A percentile compares a stretch with the other conserved stretches of the same genome.
phyloP scores from a whole-genome alignment of 371 early-diverging fungal species.

The Umbelopsis sp. region DNA sequence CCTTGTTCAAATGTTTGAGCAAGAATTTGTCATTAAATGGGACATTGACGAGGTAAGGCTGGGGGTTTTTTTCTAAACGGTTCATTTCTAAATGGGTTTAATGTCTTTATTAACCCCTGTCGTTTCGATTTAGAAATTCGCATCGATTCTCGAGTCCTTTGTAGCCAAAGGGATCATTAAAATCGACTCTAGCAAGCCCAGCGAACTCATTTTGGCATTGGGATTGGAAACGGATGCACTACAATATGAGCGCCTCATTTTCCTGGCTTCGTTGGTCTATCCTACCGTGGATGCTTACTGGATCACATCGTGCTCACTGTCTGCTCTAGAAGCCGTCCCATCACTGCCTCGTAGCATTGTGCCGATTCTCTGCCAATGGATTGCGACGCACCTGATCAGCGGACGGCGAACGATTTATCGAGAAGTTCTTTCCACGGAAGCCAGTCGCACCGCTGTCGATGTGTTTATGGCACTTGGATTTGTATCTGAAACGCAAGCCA shows the following conservation, averaged over 20 bases:
- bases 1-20: conserved; percentile 48
- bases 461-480: conserved; percentile 53
- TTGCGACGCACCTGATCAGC: conserved; percentile 42
- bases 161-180: conserved; percentile 33
- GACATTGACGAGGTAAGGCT: conserved; percentile 41
- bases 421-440: conserved; percentile 49
- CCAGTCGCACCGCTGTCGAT: conserved; percentile 45
- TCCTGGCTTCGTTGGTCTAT: conserved; percentile 49
- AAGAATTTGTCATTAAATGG: conserved; percentile 49
- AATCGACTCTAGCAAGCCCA: conserved; percentile 10
- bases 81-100: neutral
- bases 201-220: conserved; percentile 29
- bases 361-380: conserved; percentile 45
- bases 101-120: neutral
- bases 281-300: conserved; percentile 55
- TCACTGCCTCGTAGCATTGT: conserved; percentile 51
- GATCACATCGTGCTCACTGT: conserved; percentile 57
- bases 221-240: conserved; percentile 40
- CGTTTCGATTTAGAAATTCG: conserved; percentile 29
- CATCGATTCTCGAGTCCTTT: conserved; percentile 28
- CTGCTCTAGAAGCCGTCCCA: conserved; percentile 52
- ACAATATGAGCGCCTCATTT: conserved; percentile 47
- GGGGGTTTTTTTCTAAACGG: too few relatives aligned
- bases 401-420: conserved; percentile 41
- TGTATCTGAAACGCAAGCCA: conserved; percentile 43